phyloP scores from a whole-genome alignment of 306 rosid genomes.

The Malus asiatica region DNA sequence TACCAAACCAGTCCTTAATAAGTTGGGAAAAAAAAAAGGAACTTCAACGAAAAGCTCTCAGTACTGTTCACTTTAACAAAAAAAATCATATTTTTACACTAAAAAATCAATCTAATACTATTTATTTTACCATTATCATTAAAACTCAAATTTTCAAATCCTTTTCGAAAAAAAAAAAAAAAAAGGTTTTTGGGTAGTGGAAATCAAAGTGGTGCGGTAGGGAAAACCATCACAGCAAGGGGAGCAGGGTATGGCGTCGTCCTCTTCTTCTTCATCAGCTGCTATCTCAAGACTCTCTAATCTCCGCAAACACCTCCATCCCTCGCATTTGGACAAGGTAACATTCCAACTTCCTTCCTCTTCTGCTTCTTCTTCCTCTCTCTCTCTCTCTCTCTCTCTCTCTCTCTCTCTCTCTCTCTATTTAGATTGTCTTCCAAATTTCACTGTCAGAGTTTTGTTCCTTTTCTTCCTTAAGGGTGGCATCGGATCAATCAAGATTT shows the following conservation, averaged over 20 bases:
- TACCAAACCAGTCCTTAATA: too few species aligned
- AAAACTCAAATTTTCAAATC: too few species aligned
- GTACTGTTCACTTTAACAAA: too few species aligned
- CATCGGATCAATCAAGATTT: constrained; percentile 44
- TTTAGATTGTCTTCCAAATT: not conserved
- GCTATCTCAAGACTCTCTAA: constrained; percentile 46
- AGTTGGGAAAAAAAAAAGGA: too few species aligned
- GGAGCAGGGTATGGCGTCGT: not conserved
- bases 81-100: too few species aligned
- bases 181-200: too few species aligned
- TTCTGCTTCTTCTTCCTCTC: not conserved
- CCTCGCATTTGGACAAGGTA: constrained; percentile 13
- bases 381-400: not conserved
- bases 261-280: constrained; percentile 23
- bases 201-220: too few species aligned
- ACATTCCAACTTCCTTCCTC: not conserved
- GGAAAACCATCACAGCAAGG: not conserved
- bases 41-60: too few species aligned
- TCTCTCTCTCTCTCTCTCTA: not conserved
- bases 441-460: not conserved
- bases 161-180: too few species aligned
- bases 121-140: too few species aligned
- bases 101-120: too few species aligned
- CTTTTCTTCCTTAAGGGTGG: constrained; percentile 1
- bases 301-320: constrained; percentile 48